A percentile compares a stretch with the other conserved stretches of the same genome.
phyloP scores from a whole-genome alignment of 2,329 filamentous ascomycete species.

The Trichophyton mentagrophytes region DNA sequence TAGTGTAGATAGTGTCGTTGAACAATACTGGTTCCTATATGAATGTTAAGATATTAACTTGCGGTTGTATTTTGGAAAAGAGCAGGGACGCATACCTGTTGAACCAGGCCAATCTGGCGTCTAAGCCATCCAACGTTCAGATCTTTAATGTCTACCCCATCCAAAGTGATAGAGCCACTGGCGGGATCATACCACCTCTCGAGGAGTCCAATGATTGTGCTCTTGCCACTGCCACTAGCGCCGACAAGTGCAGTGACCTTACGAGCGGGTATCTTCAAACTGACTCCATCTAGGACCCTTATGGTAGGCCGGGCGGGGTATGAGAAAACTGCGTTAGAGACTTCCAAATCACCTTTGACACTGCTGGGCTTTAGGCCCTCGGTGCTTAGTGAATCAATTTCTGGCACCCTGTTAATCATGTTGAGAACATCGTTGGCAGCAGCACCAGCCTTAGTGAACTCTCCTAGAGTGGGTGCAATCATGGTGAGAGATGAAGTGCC shows the following conservation, averaged over 20 bases:
- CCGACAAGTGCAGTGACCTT: conserved; percentile 47
- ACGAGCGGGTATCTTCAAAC: conserved; percentile 33
- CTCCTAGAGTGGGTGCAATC: conserved; percentile 30
- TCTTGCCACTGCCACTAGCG: conserved; percentile 46
- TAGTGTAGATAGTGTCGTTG: conserved; percentile 65
- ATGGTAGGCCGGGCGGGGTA: conserved; percentile 37
- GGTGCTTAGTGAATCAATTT: conserved; percentile 26
- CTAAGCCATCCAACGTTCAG: conserved; percentile 34
- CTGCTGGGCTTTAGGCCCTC: conserved; percentile 17
- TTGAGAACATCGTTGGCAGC: conserved; percentile 26
- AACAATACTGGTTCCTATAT: conserved; percentile 74
- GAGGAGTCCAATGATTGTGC: conserved; percentile 43
- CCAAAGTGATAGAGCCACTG: conserved; percentile 36
- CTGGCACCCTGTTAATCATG: conserved; percentile 30
- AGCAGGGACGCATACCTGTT: conserved; percentile 19
- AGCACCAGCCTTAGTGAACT: conserved; percentile 34
- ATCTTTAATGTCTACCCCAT: conserved; percentile 37
- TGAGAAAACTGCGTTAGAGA: conserved; percentile 34
- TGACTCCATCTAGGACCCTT: conserved; percentile 33
- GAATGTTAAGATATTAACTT: conserved; percentile 16
- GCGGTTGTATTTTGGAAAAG: too few relatives aligned
- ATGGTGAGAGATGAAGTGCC: conserved; percentile 28
- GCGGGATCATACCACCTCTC: conserved; percentile 47
- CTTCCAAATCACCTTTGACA: conserved; percentile 24
- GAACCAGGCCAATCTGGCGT: conserved; percentile 40